Evolutionary conservation across 257 asterid species (phyloP), one percentile per base, ranked within the genome.

Genomic region (Nicotiana attenuata): DNA sequence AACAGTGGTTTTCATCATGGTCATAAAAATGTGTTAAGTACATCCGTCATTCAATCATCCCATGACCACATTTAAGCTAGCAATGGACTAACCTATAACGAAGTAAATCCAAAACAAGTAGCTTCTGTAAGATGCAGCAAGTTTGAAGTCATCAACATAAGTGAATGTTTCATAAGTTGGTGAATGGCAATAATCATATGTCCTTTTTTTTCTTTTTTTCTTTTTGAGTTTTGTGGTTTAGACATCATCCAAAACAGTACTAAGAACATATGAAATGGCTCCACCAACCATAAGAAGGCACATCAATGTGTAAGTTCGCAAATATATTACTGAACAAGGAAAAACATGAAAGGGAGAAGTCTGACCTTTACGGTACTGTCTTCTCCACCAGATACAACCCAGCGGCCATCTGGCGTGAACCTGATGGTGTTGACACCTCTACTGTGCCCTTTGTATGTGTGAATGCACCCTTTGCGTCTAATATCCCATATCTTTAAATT

Each of bases 321-420:
- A 22, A 31, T 76, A 65, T 26, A 20, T 61, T 16, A 26, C 78
- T 65, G 66, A 71, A 50, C 65, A 73, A 66, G 26, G 45, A 75
- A 79, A 22, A 57, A 80, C 80, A 65, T 77, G 65, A 87, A 82
- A 45, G 76, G 76, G 63, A 85, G 65, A 47, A 77, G 78, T 52
- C 67, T 78, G 77, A 92, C 99, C 99, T 96, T 96, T 84, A 96
- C 99, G 19, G 97, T 90, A 90, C 93, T 91, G 90, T 96, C 99
- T 90, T 96, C 99, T 82, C 98, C 97, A 4, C 99, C 99, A 82
- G 99, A 96, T 59, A 96, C 99, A 85, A 94, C 97, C 99, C 99
- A 96, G 60, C 99, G 92, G 52, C 99, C 99, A 89, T 96, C 99
- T 60, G 99, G 99, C 15, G 99, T 94, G 85, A 96, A 96, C 87